Evolutionary conservation across 495 filamentous ascomycete genomes (phyloP), one percentile per base, ranked within the genome.

Genomic region (Neurospora sp.): DNA sequence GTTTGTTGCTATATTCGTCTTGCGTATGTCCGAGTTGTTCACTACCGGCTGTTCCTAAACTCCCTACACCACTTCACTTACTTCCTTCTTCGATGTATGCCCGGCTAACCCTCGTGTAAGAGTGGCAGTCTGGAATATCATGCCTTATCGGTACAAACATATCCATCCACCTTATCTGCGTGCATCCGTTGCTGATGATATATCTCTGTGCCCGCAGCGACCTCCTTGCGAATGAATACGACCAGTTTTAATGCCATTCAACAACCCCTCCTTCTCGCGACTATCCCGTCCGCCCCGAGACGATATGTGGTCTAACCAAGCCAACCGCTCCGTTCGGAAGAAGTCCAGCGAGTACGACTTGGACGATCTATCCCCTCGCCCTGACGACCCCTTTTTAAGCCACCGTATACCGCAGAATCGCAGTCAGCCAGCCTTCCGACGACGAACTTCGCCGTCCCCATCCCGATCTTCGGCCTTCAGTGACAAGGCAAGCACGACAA

Each of bases 341-440:
- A 77, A 81, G 76, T 70, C 78, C 27, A 81, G 78, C 78, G 83
- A 84, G 70, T 83, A 84, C 75, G 78, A 82, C 70, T 75, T 86
- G 22, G 73, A 77, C 35, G 81, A 85, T 7, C 76, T 86, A 7
- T 83, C 82, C 9, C 83, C 84, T 3, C 77, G 76, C 68, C 79
- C 83, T 9, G 82, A 84, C 40, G 75, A 84, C 68, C 76, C 72
- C 7, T 72, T 83, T 17, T 75, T 82, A 4, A 73, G 74, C 8
- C 68, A 73, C 41, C 73, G 75, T 6, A 68, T 53, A 7, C 22
- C 16, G 2, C 69, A 68, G 3, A 61, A 16, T 20, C 68, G 44
- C 39, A 74, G 40, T 12, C 27, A 12, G 17, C 22, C 41, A 4
- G 45, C 73, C 10, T 69, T 72, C 3, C n/a, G 35, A 39, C 59